Evolutionary conservation across 2,329 filamentous ascomycete genomes (phyloP).

Genomic region (Pseudocercospora macadamiae): DNA sequence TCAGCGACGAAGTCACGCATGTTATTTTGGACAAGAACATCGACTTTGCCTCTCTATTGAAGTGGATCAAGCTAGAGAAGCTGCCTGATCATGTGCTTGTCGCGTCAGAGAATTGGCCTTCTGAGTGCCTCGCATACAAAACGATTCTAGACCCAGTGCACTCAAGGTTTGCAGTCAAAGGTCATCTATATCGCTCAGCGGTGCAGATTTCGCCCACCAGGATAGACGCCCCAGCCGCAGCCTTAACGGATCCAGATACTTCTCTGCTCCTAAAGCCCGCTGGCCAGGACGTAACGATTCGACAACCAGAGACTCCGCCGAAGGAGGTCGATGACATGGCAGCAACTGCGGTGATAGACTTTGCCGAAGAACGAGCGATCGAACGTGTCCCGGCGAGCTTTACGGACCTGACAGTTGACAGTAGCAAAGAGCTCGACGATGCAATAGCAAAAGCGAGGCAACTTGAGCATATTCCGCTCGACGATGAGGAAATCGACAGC

Average conservation of each 20-base stretch:
- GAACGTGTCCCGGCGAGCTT: slow-evolving; percentile 17
- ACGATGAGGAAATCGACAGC: slow-evolving; percentile 43
- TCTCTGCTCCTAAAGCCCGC: slow-evolving; percentile 57
- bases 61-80: slow-evolving; percentile 53
- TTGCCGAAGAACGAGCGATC: not conserved
- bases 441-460: slow-evolving; percentile 66
- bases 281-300: slow-evolving; percentile 44
- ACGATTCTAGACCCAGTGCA: slow-evolving; percentile 57
- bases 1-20: slow-evolving; percentile 67
- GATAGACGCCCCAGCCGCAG: no score
- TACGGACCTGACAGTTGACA: not conserved
- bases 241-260: slow-evolving; percentile 28
- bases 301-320: slow-evolving; percentile 44
- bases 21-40: slow-evolving; percentile 75
- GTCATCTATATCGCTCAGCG: no score
- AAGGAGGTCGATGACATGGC: slow-evolving; percentile 34
- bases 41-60: slow-evolving; percentile 65
- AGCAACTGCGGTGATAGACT: not conserved
- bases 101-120: slow-evolving; percentile 48
- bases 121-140: slow-evolving; percentile 48
- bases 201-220: no score
- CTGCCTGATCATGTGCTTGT: slow-evolving; percentile 57
- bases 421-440: slow-evolving; percentile 62
- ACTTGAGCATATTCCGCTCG: slow-evolving; percentile 58
- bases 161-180: slow-evolving; percentile 59